Percentiles rank a stretch among this genome's conserved stretches.
These are phyloP conservation scores for Haplosporangium sp. DNA, from an alignment of 371 early-diverging fungal genomes.

Conservation along the genomic window DNA sequence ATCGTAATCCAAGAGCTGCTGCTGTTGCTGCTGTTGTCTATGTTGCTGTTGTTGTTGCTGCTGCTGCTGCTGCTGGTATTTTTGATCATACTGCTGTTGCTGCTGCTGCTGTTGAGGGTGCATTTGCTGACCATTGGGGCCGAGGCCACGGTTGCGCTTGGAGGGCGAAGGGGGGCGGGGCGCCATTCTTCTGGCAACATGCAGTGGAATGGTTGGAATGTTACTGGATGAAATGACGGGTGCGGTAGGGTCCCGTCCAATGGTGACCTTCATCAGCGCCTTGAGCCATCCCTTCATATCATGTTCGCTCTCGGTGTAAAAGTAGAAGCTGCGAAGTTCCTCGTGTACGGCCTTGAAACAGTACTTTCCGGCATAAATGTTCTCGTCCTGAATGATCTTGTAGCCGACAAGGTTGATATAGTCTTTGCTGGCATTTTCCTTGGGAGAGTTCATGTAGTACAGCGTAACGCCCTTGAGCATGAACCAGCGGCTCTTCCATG, in stretches of 20 bases:
- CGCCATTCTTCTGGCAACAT: conserved; percentile 68
- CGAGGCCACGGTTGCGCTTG: conserved; percentile 35
- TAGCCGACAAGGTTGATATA: conserved; percentile 66
- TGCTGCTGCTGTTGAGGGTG: conserved; percentile 35
- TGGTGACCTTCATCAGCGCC: conserved; percentile 74
- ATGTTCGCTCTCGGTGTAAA: conserved; percentile 65
- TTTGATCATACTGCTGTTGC: conserved; percentile 32
- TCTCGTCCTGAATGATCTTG: conserved; percentile 65
- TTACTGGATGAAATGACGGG: conserved; percentile 76
- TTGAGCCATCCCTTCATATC: conserved; percentile 68
- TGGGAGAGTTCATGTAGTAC: conserved; percentile 74
- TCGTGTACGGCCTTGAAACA: conserved; percentile 74
- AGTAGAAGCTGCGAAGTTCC: conserved; percentile 66
- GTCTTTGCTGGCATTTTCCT: conserved; percentile 66
- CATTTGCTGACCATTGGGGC: conserved; percentile 32
- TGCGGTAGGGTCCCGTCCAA: conserved; percentile 66
- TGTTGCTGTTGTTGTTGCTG: conserved; percentile 28
- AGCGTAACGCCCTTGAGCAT: conserved; percentile 72
- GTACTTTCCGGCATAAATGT: conserved; percentile 70
- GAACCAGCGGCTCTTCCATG: conserved; percentile 79
- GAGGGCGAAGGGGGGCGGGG: conserved; percentile 73
- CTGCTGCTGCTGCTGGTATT: conserved; percentile 19
- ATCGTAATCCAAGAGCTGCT: conserved; percentile 38
- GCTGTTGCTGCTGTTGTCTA: conserved; percentile 25
- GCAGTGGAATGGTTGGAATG: conserved; percentile 70